Evolutionary conservation across 768 basidiomycete species (phyloP), one percentile per base, ranked within the genome.

Genomic region (Harrya chromipes): DNA sequence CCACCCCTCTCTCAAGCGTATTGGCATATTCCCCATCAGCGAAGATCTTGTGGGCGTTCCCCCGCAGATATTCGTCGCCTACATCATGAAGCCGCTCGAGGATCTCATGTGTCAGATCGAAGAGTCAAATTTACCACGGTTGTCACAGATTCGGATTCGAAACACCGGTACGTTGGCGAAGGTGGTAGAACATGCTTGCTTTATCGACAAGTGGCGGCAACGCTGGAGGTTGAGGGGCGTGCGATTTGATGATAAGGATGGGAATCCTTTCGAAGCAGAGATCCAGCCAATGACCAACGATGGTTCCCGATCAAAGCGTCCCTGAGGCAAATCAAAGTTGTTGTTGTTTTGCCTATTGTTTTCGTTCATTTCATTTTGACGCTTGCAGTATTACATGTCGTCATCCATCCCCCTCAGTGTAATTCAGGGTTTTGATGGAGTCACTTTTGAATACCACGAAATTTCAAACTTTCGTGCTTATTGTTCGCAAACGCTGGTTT

Each of bases 21-120:
- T 78, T 16, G 75, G 74, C 31, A 70, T 78, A 43, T 62, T 70
- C 17, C 76, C 77, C n/a, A 56, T 67, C 27, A 63, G 67, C 34
- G 76, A 75, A 19, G 63, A 74, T 21, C 33, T 60, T 7, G 62
- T 71, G 10, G 60, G 56, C 2, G 73, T 74, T 3, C 77, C 75
- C 1, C 45, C 53, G 9, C 65, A 63, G 21, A 61, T 75, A 38
- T 76, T 72, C 40, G 55, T 60, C 5, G 59, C 64, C 19, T 74
- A 74, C 19, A 69, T 78, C 24, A 63, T 78, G 59, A 60, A 54
- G 17, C 74, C 74, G 6, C 62, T 77, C 17, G 72, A 74, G 23
- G 62, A 58, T n/a, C 47, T 75, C 12, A 61, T 77, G 54, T 60
- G 62, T 37, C 62, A 68, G 38, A 65, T 76, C 20, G 72, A 75